Evolutionary conservation across 2,329 filamentous ascomycete species (phyloP), one percentile per base, ranked within the genome.

Genomic region (Calonectria multiphialidica): DNA sequence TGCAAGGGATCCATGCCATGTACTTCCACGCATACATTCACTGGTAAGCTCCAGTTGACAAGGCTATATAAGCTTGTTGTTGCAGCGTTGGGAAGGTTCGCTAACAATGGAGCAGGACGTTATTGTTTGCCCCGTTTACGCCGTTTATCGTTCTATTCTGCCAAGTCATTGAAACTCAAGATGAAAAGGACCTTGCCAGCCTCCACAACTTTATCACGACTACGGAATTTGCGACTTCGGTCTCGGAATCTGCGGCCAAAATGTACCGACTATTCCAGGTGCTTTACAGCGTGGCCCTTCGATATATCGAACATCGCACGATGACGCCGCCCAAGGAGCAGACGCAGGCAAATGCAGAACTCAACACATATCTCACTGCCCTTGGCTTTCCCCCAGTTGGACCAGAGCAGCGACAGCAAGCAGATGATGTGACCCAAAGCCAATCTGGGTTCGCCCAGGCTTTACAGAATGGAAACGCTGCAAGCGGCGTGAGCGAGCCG

Each of bases 251-350:
- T 0, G 87, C 89, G 8, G 84, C 86, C 30, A 90, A 89, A 74
- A 83, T 91, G 18, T 87, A 90, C 72, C 89, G 87, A 30, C 84
- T 93, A 16, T 92, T 90, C 73, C 86, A 89, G 57, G 87, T 91
- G 2, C 86, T 93, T 62, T 87, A 89, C 74, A 90, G 86, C 42
- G 88, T 92, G 9, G 90, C 90, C 0, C 85, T 87, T 42, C 83
- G 91, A 5, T 92, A 92, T 74, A 84, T 92, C 18, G 88, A 91
- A 77, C 88, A 89, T 2, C 90, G 89, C 63, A 76, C 75, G 33
- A 73, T 71, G 8, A 74, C 78, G 3, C 78, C 78, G 8, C 75
- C 76, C 8, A 81, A 79, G 25, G 76, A 77, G 57, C 78, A 82
- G 72, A 80, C 84, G 3, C 78, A 90, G 70, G 77, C 77, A 8